These are phyloP conservation scores for Cyclocybe aegerita DNA, from an alignment of 768 basidiomycete species.

Conservation along the genomic window DNA sequence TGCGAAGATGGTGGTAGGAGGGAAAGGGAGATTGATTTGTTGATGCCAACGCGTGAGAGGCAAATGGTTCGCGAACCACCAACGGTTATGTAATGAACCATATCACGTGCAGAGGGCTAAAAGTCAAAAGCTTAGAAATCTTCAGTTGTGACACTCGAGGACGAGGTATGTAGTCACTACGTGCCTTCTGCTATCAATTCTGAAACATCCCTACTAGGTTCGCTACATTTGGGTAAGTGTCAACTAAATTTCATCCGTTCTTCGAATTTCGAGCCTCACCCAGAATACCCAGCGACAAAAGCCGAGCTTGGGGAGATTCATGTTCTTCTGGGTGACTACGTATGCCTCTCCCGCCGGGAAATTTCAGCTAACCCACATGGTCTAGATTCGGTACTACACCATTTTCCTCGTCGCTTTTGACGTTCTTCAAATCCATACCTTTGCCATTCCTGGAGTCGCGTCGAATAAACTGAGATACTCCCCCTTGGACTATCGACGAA, in stretches of 20 bases:
- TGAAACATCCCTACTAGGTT: no score
- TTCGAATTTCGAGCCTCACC: neutral
- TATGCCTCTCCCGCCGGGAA: neutral
- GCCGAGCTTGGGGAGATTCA: conserved; percentile 28
- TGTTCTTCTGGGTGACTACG: conserved; percentile 36
- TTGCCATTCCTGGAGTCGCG: conserved; percentile 34
- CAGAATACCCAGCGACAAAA: conserved; percentile 34
- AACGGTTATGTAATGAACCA: no score
- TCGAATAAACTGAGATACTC: conserved; percentile 30
- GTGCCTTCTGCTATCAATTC: no score
- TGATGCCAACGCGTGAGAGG: no score
- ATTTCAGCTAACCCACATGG: neutral
- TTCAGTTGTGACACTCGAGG: conserved; percentile 16
- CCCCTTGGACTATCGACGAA: neutral
- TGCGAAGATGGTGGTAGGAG: no score
- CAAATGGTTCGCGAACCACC: no score
- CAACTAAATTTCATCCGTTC: no score
- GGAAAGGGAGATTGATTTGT: no score
- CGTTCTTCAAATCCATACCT: conserved; percentile 40
- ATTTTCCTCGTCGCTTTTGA: conserved; percentile 39
- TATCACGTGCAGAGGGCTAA: no score
- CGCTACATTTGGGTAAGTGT: conserved; percentile 37
- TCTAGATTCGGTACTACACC: conserved; percentile 45
- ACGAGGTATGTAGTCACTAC: conserved; percentile 21
- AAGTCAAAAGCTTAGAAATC: no score